Percentiles rank a stretch among this genome's conserved stretches.
Evolutionary conservation across 331 rosid species (phyloP).

Genomic region (Erythrophleum ivorense): DNA sequence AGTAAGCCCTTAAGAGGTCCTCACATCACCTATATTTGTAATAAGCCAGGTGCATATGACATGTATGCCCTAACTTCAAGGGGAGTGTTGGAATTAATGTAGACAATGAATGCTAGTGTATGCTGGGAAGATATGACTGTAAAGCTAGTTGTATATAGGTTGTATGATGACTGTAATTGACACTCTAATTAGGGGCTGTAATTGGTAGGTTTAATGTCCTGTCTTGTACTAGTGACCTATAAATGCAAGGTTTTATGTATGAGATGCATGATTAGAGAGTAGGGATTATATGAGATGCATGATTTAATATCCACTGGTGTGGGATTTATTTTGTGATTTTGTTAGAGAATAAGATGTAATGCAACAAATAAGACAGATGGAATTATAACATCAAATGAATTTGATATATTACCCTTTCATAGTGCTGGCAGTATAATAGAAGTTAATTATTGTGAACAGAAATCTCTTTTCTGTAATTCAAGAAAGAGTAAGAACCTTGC

Average conservation of each 20-base stretch:
- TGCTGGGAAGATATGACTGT: too few relatives aligned
- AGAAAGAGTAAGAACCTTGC: conserved; percentile 66
- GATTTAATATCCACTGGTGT: not conserved
- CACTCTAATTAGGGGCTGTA: not conserved
- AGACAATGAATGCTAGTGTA: too few relatives aligned
- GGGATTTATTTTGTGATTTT: not conserved
- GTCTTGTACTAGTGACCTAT: not conserved
- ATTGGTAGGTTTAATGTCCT: not conserved
- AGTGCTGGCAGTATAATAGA: not conserved
- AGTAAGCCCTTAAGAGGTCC: not conserved
- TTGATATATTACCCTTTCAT: not conserved
- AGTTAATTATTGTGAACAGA: conserved; percentile 20
- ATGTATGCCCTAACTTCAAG: too few relatives aligned
- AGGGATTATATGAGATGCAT: not conserved
- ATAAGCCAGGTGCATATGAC: not conserved
- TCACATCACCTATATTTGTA: not conserved
- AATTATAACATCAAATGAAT: conserved; percentile 30
- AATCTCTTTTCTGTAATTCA: not conserved
- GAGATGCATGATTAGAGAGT: not conserved
- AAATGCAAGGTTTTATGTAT: not conserved
- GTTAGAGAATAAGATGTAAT: conserved; percentile 19
- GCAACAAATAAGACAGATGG: conserved; percentile 22
- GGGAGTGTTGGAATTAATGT: too few relatives aligned
- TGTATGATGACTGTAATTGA: not conserved
- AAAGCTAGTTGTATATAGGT: not conserved